These are phyloP conservation scores for Calonectria fujianensis DNA, from an alignment of 2,329 filamentous ascomycete species.

Conservation along the genomic window DNA sequence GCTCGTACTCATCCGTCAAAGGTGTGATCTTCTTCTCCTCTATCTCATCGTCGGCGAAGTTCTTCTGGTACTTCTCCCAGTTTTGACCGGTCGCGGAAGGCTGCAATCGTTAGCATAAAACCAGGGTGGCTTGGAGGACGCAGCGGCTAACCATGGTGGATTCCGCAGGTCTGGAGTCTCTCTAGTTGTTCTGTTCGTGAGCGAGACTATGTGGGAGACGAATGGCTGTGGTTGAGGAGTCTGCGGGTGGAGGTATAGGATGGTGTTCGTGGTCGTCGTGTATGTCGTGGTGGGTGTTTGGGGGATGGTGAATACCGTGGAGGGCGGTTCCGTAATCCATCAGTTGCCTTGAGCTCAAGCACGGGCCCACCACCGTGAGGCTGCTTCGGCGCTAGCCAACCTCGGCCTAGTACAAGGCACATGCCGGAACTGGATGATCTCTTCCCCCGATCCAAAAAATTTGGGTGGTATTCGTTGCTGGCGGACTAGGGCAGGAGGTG, in stretches of 20 bases:
- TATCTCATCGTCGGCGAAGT: constrained; percentile 95
- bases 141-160: constrained; percentile 65
- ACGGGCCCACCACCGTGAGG: constrained; percentile 54
- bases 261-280: constrained; percentile 44
- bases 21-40: constrained; percentile 99
- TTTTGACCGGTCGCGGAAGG: constrained; percentile 93
- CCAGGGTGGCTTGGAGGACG: constrained; percentile 34
- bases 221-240: constrained; percentile 27
- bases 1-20: constrained; percentile 91
- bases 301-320: constrained; percentile 58
- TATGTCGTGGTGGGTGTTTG: constrained; percentile 50
- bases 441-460: constrained; percentile 64
- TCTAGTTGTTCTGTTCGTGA: constrained; percentile 6
- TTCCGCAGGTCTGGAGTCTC: constrained; percentile 53
- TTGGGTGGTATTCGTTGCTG: constrained; percentile 56
- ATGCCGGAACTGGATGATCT: constrained; percentile 64
- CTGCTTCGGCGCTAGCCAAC: constrained; percentile 52
- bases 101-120: constrained; percentile 69
- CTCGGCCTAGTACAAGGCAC: constrained; percentile 51
- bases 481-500: constrained; percentile 64
- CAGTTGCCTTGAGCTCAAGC: constrained; percentile 64
- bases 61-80: constrained; percentile 99
- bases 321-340: constrained; percentile 64
- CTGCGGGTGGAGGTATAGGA: constrained; percentile 34
- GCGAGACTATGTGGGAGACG: neutral